Base-by-base conservation (phyloP, 2,329 filamentous ascomycete genomes). In the Xylaria sp. region DNA sequence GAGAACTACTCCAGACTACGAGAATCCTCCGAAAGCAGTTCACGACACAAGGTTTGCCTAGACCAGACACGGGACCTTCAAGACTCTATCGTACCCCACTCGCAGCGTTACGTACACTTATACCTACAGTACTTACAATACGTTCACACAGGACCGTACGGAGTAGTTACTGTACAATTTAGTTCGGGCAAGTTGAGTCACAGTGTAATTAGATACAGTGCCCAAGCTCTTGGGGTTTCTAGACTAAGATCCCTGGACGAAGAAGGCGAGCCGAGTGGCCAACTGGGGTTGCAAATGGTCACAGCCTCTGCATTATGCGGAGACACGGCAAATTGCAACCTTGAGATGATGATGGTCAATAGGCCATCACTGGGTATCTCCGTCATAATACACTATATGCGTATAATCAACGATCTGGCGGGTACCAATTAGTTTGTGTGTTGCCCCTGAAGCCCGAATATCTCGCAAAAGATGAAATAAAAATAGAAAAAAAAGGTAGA, bases 281-380 rank as follows among this genome's bases (percentile, higher is more conserved):
- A 62, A 45, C 50, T 28, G 53, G 67, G 63, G 50, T 58, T 48
- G 34, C n/a, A 39, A 52, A 50, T 62, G 56, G 48, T 64, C 68
- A 68, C 63, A 68, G 68, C 68, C 66, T 68, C 52, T 59, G 61
- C 67, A 66, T 65, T 65, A 68, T 68, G 65, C 62, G 62, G 65
- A 65, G 58, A 63, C 57, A 48, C 32, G 52, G 56, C 34, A 53
- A 60, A 64, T 60, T 60, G 60, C 53, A n/a, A 56, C 60, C 43
- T 52, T 63, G 43, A 52, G 32, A 30, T 32, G 34, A 57, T 41
- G 20, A 36, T 28, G 52, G 28, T 41, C 20, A n/a, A 63, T 53
- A 53, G 53, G 43, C n/a, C 60, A 58, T 10, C 20, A 20, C 30
- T 18, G n/a, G n/a, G n/a, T n/a, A 25, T 25, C 43, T 39, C 46